Evolutionary conservation across 2,329 filamentous ascomycete genomes (phyloP).

Genomic region (Colletotrichum theobromicola): DNA sequence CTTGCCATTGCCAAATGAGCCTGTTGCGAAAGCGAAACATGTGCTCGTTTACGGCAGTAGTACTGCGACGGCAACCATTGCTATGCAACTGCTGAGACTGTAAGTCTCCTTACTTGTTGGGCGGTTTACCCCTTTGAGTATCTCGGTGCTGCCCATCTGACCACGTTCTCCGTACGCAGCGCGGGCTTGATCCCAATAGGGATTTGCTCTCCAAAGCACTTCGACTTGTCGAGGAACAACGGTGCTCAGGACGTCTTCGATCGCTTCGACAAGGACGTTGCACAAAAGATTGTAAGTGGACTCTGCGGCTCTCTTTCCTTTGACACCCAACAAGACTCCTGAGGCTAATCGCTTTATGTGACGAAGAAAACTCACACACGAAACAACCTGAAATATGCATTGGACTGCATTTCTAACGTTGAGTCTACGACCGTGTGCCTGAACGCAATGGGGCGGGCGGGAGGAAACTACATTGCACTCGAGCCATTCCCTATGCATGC

Average conservation of each 20-base stretch:
- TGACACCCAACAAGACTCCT: background rate
- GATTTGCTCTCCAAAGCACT: background rate
- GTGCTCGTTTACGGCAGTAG: slow-evolving; percentile 1
- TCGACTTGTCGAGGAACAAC: background rate
- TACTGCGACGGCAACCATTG: background rate
- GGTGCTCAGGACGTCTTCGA: slow-evolving; percentile 35
- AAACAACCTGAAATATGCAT: slow-evolving; percentile 25
- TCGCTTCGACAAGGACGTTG: slow-evolving; percentile 23
- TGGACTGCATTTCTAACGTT: slow-evolving; percentile 39
- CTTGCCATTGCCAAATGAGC: slow-evolving; percentile 12
- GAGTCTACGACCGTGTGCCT: slow-evolving; percentile 32
- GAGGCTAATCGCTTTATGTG: slow-evolving; percentile 25
- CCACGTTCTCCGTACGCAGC: background rate
- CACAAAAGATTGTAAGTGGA: background rate
- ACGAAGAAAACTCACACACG: background rate
- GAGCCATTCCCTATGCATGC: background rate
- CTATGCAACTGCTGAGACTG: slow-evolving; percentile 29
- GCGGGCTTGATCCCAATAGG: slow-evolving; percentile 37
- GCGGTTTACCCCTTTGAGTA: background rate
- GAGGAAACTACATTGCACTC: slow-evolving; percentile 27
- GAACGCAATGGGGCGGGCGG: slow-evolving; percentile 23
- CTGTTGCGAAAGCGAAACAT: slow-evolving; percentile 4
- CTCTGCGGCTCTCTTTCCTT: background rate
- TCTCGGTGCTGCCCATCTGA: background rate
- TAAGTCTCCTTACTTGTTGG: slow-evolving; percentile 16